Percentiles rank a stretch among this genome's conserved stretches.
Conservation (phyloP, 2,329 filamentous ascomycete species). For the Bipolaris sorokiniana region DNA sequence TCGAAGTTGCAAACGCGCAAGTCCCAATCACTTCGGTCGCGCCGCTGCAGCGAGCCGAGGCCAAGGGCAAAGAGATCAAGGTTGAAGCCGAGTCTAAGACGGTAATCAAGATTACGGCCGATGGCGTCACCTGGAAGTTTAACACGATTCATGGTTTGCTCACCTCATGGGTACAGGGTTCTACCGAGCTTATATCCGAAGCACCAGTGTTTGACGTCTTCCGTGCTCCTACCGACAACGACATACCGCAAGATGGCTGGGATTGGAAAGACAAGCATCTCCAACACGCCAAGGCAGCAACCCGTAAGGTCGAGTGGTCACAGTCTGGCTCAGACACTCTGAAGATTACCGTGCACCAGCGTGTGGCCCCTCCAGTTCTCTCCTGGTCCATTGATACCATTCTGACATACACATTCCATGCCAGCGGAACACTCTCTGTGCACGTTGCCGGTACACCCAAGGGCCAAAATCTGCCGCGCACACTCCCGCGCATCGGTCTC, state of each 20-base stretch:
- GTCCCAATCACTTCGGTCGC: constrained; percentile 26
- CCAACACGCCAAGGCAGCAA: constrained; percentile 35
- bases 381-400: constrained; percentile 56
- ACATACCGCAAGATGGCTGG: constrained; percentile 59
- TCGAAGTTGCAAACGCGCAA: constrained; percentile 48
- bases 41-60: constrained; percentile 32
- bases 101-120: constrained; percentile 25
- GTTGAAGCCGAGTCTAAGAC: constrained; percentile 27
- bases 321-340: constrained; percentile 30
- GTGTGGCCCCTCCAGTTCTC: constrained; percentile 64
- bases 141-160: constrained; percentile 60
- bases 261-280: constrained; percentile 60
- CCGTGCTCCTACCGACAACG: constrained; percentile 71
- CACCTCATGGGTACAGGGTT: constrained; percentile 41
- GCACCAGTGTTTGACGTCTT: constrained; percentile 61
- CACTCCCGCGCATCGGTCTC: constrained; percentile 67
- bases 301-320: constrained; percentile 47
- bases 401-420: constrained; percentile 61
- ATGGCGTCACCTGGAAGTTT: constrained; percentile 55
- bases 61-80: constrained; percentile 52
- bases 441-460: constrained; percentile 54
- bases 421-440: constrained; percentile 55
- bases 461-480: constrained; percentile 58
- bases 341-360: constrained; percentile 54
- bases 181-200: constrained; percentile 41